These are phyloP conservation scores for Annulohypoxylon maeteangense DNA, from an alignment of 495 filamentous ascomycete genomes.

Conservation along the genomic window DNA sequence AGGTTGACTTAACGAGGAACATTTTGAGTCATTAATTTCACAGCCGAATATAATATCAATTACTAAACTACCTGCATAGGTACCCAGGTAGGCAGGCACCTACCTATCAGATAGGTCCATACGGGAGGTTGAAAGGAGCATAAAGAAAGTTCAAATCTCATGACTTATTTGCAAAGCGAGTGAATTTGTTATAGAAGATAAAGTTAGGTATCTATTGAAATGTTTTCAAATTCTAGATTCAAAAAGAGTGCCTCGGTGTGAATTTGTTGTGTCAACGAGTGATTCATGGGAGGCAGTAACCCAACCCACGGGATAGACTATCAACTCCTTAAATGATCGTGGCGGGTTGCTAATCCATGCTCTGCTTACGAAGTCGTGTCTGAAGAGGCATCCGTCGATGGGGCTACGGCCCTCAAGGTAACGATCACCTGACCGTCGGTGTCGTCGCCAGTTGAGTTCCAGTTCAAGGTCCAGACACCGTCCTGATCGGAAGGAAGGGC, in stretches of 20 bases:
- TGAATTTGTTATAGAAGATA: background rate
- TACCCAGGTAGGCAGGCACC: background rate
- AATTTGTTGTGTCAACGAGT: constrained; percentile 1
- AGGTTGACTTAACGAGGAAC: too few relatives aligned
- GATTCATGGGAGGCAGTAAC: background rate
- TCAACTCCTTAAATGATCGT: background rate
- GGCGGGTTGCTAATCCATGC: background rate
- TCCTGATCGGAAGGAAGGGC: constrained; percentile 35
- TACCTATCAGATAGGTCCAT: background rate
- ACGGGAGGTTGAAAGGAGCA: too few relatives aligned
- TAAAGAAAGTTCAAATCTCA: background rate
- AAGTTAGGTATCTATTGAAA: constrained; percentile 2
- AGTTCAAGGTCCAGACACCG: constrained; percentile 46
- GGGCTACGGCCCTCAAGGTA: constrained; percentile 43
- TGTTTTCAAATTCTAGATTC: constrained; percentile 5
- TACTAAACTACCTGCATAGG: background rate
- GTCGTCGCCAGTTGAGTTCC: constrained; percentile 48
- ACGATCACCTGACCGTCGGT: constrained; percentile 37
- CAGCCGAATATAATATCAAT: background rate
- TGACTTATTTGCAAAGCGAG: background rate
- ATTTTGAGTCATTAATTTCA: background rate
- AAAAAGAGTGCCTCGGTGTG: constrained; percentile 8
- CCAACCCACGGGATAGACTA: constrained; percentile 1
- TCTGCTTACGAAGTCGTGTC: background rate
- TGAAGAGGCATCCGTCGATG: constrained; percentile 17